phyloP scores from a whole-genome alignment of 2,329 filamentous ascomycete genomes.

The Bipolaris sorokiniana region DNA sequence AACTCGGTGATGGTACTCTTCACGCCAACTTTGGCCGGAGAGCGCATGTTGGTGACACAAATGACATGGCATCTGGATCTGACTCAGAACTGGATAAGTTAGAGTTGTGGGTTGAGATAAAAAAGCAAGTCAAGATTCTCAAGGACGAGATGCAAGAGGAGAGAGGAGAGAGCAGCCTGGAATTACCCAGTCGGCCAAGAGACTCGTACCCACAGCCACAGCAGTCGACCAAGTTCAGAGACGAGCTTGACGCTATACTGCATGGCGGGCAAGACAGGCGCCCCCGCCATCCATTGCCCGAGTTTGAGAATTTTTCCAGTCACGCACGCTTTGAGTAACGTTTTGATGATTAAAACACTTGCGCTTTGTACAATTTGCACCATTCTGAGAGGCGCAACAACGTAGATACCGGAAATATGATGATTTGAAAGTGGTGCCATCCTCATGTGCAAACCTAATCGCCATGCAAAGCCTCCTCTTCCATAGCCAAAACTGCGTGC shows the following conservation, averaged over 20 bases:
- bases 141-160: conserved; percentile 49
- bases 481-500: conserved; percentile 57
- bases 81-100: conserved; percentile 44
- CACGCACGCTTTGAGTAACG: conserved; percentile 2
- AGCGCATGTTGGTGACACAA: not conserved
- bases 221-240: conserved; percentile 18
- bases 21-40: conserved; percentile 13
- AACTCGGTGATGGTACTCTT: conserved; percentile 12
- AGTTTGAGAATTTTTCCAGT: conserved; percentile 9
- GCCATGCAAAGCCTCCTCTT: conserved; percentile 58
- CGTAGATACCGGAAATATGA: not conserved
- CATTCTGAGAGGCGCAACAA: not conserved
- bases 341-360: not conserved
- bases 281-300: conserved; percentile 4
- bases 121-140: conserved; percentile 52
- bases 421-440: not conserved
- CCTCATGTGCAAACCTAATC: conserved; percentile 43
- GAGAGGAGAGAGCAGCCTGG: conserved; percentile 1
- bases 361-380: not conserved
- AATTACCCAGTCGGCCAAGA: conserved; percentile 7
- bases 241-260: conserved; percentile 35
- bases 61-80: not conserved
- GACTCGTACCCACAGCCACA: not conserved
- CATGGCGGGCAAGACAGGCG: conserved; percentile 17
- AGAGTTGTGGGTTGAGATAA: conserved; percentile 51